A percentile compares a stretch with the other conserved stretches of the same genome.
These are phyloP conservation scores for Fremontodendron californicum DNA, from an alignment of 345 rosid species.

Conservation along the genomic window DNA sequence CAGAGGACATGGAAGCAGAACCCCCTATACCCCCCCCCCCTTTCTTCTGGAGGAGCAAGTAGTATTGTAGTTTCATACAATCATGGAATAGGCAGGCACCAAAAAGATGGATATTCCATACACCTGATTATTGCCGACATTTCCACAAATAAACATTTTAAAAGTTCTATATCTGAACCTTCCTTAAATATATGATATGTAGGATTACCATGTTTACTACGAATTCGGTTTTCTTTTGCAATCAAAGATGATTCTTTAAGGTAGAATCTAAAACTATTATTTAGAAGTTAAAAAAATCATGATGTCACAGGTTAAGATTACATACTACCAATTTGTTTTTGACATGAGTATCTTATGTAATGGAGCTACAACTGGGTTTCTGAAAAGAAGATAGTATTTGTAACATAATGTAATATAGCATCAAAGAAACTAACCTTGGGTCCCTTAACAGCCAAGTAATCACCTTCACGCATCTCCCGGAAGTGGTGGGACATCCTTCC, in stretches of 20 bases:
- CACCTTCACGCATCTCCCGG: slow-evolving; percentile 55
- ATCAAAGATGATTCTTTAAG: neutral
- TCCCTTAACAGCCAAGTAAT: slow-evolving; percentile 58
- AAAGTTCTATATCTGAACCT: neutral
- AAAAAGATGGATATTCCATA: neutral
- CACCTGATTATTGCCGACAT: neutral
- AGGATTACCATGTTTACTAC: neutral
- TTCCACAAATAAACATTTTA: neutral
- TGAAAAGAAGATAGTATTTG: neutral
- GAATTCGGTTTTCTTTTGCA: neutral
- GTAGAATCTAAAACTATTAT: neutral
- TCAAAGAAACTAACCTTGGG: slow-evolving; percentile 47
- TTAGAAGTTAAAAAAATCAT: neutral
- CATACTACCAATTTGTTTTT: neutral
- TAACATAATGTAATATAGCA: neutral
- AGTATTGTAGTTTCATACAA: neutral
- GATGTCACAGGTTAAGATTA: neutral
- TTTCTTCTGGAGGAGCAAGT: neutral
- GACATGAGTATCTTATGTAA: neutral
- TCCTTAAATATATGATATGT: neutral
- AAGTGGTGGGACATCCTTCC: slow-evolving; percentile 79
- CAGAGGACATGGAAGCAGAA: neutral
- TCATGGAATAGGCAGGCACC: neutral
- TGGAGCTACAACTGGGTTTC: neutral
- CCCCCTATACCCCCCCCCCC: neutral